Percentiles rank a stretch among this genome's conserved stretches.
These are phyloP conservation scores for Scheffersomyces ergatensis DNA, from an alignment of 805 yeast genomes.

Conservation along the genomic window DNA sequence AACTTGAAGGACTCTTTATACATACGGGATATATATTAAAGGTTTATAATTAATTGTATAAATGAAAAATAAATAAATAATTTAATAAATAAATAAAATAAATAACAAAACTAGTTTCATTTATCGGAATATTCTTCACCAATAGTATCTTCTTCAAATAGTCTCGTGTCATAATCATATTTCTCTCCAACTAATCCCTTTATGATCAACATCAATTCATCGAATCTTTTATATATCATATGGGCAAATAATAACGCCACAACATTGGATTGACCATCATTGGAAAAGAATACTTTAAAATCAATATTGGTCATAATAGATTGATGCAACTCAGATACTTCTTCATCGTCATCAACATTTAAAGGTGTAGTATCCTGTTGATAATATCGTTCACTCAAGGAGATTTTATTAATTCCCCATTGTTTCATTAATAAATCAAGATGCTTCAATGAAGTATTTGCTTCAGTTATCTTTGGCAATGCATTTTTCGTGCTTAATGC, in stretches of 20 bases:
- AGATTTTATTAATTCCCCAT: conserved; percentile 24
- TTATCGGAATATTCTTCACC: not conserved
- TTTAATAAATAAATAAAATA: not conserved
- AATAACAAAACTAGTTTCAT: too few species aligned
- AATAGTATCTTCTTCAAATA: not conserved
- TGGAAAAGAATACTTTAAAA: conserved; percentile 21
- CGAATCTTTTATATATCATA: conserved; percentile 26
- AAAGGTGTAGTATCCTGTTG: not conserved
- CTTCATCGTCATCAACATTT: not conserved
- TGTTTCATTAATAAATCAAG: conserved; percentile 20
- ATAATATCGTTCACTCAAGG: conserved; percentile 24
- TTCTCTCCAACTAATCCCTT: conserved; percentile 35
- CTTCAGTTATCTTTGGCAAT: conserved; percentile 30
- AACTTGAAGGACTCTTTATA: not conserved
- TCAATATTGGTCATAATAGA: conserved; percentile 19
- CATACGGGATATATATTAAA: conserved; percentile 1
- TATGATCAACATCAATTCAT: conserved; percentile 24
- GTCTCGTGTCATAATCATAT: conserved; percentile 14
- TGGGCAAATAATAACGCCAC: conserved; percentile 27
- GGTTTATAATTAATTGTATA: not conserved
- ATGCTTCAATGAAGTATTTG: conserved; percentile 28
- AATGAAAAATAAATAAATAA: not conserved
- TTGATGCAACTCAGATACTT: conserved; percentile 7
- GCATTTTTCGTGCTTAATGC: conserved; percentile 20
- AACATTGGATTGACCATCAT: conserved; percentile 27